These are phyloP conservation scores for Eucommia ulmoides DNA, from an alignment of 257 asterid genomes.

Conservation along the genomic window DNA sequence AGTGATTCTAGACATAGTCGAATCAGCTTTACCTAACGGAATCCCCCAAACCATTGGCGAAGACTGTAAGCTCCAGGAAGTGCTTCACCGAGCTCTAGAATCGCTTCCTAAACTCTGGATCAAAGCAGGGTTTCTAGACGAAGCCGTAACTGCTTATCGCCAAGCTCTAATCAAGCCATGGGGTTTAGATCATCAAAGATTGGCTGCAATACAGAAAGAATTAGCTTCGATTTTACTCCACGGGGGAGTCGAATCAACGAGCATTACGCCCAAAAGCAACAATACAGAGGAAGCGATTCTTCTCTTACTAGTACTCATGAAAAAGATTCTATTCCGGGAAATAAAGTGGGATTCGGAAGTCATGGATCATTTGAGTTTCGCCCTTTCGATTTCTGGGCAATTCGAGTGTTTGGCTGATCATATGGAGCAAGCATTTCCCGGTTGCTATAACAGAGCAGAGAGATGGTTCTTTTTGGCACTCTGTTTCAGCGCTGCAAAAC, in stretches of 20 bases:
- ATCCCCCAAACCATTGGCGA: slow-evolving; percentile 28
- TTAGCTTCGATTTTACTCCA: slow-evolving; percentile 52
- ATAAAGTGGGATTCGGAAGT: slow-evolving; percentile 71
- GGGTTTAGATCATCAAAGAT: slow-evolving; percentile 53
- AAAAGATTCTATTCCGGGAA: slow-evolving; percentile 44
- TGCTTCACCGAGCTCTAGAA: slow-evolving; percentile 70
- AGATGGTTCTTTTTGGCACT: slow-evolving; percentile 92
- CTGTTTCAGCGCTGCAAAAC: slow-evolving; percentile 65
- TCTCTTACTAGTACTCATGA: slow-evolving; percentile 46
- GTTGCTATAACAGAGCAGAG: slow-evolving; percentile 43
- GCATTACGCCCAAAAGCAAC: slow-evolving; percentile 29
- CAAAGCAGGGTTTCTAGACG: slow-evolving; percentile 50
- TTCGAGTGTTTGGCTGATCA: slow-evolving; percentile 52
- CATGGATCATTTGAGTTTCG: slow-evolving; percentile 57
- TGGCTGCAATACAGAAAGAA: slow-evolving; percentile 61
- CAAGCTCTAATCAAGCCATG: slow-evolving; percentile 67
- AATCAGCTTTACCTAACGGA: slow-evolving; percentile 73
- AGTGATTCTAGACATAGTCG: slow-evolving; percentile 61
- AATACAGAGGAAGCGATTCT: slow-evolving; percentile 75
- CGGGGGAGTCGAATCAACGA: slow-evolving; percentile 65
- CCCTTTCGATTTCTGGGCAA: slow-evolving; percentile 45
- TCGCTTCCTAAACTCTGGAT: slow-evolving; percentile 72
- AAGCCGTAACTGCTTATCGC: slow-evolving; percentile 60
- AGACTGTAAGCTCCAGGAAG: slow-evolving; percentile 60
- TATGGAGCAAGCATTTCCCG: slow-evolving; percentile 66